These are phyloP conservation scores for Turritis glabra DNA, from an alignment of 345 rosid species.

Conservation along the genomic window DNA sequence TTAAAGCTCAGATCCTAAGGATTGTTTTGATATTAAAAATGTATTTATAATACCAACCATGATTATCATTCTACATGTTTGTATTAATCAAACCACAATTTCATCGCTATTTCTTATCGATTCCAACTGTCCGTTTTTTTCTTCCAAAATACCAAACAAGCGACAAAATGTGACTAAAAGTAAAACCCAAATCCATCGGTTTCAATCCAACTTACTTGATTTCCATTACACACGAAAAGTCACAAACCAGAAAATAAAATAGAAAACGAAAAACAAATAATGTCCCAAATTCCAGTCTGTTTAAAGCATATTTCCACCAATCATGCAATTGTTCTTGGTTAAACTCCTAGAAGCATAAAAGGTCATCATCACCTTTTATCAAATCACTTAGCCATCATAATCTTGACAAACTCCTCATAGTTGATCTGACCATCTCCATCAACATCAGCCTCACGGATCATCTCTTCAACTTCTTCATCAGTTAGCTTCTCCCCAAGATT, in stretches of 20 bases:
- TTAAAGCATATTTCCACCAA: constrained; percentile 6
- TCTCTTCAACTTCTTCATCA: constrained; percentile 55
- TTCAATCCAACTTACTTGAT: neutral
- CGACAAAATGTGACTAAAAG: no score
- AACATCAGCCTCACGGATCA: constrained; percentile 51
- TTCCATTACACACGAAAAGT: neutral
- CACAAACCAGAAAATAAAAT: constrained; percentile 3
- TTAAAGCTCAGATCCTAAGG: no score
- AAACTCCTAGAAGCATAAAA: constrained; percentile 26
- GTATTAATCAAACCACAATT: no score
- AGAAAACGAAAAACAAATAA: neutral
- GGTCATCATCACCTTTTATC: neutral
- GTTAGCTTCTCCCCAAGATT: constrained; percentile 56
- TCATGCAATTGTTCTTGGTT: constrained; percentile 31
- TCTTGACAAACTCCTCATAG: constrained; percentile 42
- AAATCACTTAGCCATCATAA: constrained; percentile 51
- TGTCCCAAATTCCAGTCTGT: neutral
- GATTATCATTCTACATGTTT: no score
- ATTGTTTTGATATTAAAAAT: no score
- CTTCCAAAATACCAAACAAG: no score
- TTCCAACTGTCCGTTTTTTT: no score
- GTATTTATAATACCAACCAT: no score
- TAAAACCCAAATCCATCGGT: no score
- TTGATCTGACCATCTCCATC: constrained; percentile 60
- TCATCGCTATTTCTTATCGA: no score